Base-by-base conservation (phyloP, 768 basidiomycete genomes). In the Boletus speciosus region DNA sequence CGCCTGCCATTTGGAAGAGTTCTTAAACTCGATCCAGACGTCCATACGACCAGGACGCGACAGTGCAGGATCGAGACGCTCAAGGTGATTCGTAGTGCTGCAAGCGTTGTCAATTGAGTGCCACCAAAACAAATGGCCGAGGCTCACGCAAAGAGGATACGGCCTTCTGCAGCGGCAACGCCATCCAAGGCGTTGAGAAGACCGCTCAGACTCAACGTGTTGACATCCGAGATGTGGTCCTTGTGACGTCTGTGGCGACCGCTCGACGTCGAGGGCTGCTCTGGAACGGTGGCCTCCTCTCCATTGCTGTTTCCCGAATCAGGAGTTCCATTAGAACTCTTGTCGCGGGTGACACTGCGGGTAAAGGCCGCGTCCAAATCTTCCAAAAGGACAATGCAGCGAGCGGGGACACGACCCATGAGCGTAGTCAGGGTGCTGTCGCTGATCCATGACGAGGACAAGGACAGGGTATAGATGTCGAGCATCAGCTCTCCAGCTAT, bases 11-110 rank as follows among this genome's bases (percentile, higher is more conserved):
- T 85, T 85, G 56, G 83, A 86, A 34, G 93, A 87, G 57, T 89
- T 85, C 76, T 85, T 88, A 76, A 95, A 95, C 69, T 93, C 89
- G 43, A 95, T 80, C 85, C 90, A 91, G 8, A 96, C 89, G 64
- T 95, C 93, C 88, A 91, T 90, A 29, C 89, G 86, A 16, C 93
- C 93, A 6, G 93, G 91, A 49, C 93, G 86, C n/a, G 86, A 89
- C 11, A 96, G 81, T 0, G 93, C 93, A 5, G 92, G 90, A 61
- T 96, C 93, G 1, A 96, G 80, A 34, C 87, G 82, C 62, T 94
- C 90, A n/a, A 93, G 76, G 64, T 95, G 93, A 70, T 95, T 95
- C 11, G 90, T 93, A 16, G 90, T 93, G 0, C 90, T 91, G 60
- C 14, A 39, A 23, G 40, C 15, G 21, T 43, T 12, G 21, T 54